Evolutionary conservation across 352 stramenopile genomes (phyloP).

Genomic region (Globisporangium radiosum): DNA sequence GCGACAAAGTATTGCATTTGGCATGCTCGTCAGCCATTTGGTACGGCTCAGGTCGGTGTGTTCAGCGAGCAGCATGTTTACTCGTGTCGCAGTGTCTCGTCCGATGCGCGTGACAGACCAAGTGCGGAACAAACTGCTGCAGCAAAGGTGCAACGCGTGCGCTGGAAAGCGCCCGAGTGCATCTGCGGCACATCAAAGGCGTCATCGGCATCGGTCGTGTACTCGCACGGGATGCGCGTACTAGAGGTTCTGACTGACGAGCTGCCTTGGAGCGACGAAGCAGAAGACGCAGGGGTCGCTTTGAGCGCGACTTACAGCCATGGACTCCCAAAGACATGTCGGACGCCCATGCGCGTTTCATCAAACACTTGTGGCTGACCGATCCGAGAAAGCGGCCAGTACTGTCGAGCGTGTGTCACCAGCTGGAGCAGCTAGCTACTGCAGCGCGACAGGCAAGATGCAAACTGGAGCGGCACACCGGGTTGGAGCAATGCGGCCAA

Average conservation of each 20-base stretch:
- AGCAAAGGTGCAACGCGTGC: neutral
- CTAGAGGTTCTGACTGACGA: slow-evolving; percentile 5
- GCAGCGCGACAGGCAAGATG: neutral
- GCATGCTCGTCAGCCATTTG: slow-evolving; percentile 1
- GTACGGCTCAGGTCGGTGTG: neutral
- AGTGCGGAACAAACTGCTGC: neutral
- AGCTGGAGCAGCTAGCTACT: neutral
- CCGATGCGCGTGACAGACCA: neutral
- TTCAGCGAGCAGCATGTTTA: neutral
- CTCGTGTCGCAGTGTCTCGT: neutral
- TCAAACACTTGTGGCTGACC: neutral
- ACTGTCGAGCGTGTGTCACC: neutral
- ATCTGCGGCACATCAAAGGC: neutral
- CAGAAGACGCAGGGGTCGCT: neutral
- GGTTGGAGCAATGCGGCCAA: too few species aligned
- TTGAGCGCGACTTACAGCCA: neutral
- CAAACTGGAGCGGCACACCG: neutral
- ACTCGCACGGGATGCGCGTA: slow-evolving; percentile 1
- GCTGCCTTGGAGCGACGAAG: neutral
- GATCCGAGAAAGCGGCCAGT: neutral
- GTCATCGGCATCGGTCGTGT: slow-evolving; percentile 4
- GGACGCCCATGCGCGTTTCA: neutral
- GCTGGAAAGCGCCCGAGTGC: slow-evolving; percentile 2
- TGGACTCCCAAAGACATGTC: neutral
- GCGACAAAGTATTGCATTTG: neutral